A percentile compares a stretch with the other conserved stretches of the same genome.
Evolutionary conservation across 768 basidiomycete species (phyloP).

Genomic region (Kwoniella europaea): DNA sequence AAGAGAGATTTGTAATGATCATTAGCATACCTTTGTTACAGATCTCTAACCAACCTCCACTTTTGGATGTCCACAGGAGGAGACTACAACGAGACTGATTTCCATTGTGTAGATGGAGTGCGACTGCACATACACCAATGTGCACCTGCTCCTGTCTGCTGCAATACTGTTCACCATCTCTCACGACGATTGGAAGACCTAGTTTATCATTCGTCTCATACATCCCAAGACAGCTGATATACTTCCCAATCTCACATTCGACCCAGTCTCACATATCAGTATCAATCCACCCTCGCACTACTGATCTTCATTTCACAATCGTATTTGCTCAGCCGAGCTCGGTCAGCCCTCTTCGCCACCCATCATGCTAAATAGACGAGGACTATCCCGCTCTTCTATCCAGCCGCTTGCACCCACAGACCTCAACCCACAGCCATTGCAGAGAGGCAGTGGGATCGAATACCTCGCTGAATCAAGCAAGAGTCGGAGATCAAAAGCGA

Average conservation of each 20-base stretch:
- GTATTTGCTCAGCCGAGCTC: too few relatives aligned
- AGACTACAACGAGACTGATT: slow-evolving; percentile 18
- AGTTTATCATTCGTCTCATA: too few relatives aligned
- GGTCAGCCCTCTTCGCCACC: not conserved
- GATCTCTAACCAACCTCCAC: slow-evolving; percentile 11
- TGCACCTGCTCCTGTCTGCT: not conserved
- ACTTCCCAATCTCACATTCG: too few relatives aligned
- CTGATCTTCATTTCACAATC: too few relatives aligned
- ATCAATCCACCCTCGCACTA: too few relatives aligned
- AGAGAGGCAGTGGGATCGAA: not conserved
- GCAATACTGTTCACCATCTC: too few relatives aligned
- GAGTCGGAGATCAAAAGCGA: not conserved
- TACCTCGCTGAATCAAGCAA: slow-evolving; percentile 1
- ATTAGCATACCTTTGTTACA: slow-evolving; percentile 8
- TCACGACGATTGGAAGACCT: too few relatives aligned
- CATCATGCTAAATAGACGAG: not conserved
- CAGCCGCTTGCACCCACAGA: not conserved
- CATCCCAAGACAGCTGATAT: too few relatives aligned
- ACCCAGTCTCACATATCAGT: too few relatives aligned
- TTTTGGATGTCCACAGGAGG: slow-evolving; percentile 10
- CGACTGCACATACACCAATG: not conserved
- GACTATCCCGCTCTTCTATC: not conserved
- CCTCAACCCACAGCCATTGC: not conserved
- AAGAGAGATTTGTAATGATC: not conserved
- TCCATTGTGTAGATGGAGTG: not conserved